Conservation (phyloP, 805 yeast species). For the Candida lessepsii region DNA sequence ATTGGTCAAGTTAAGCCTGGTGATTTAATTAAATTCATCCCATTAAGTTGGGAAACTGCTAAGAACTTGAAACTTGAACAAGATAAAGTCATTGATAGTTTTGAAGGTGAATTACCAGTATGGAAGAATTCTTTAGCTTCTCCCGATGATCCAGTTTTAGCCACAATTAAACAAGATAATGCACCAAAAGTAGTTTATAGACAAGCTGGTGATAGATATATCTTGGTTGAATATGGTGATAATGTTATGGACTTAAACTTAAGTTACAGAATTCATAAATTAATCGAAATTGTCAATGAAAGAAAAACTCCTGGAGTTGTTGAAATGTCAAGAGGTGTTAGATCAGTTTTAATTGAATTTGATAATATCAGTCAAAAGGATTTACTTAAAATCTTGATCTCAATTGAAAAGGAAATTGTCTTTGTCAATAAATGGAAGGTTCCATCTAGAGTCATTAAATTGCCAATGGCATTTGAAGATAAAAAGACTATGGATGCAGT, state of each 20-base stretch:
- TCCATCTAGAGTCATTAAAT: conserved; percentile 72
- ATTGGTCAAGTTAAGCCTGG: conserved; percentile 98
- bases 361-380: conserved; percentile 62
- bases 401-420: conserved; percentile 73
- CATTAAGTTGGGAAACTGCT: conserved; percentile 70
- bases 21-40: conserved; percentile 76
- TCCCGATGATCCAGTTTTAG: conserved; percentile 71
- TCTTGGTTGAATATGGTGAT: conserved; percentile 91
- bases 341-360: conserved; percentile 88
- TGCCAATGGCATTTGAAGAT: conserved; percentile 98
- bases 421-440: conserved; percentile 82
- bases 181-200: conserved; percentile 80
- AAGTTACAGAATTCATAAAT: conserved; percentile 79
- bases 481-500: conserved; percentile 86
- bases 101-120: conserved; percentile 44
- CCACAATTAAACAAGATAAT: conserved; percentile 43
- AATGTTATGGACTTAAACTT: conserved; percentile 80
- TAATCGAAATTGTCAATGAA: conserved; percentile 67
- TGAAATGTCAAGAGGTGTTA: conserved; percentile 96
- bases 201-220: conserved; percentile 95
- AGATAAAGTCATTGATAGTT: conserved; percentile 49
- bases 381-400: conserved; percentile 61
- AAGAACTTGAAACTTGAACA: conserved; percentile 59
- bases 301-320: conserved; percentile 75
- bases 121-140: conserved; percentile 20